Conservation (phyloP, 805 yeast species). For the Candida golubevii region DNA sequence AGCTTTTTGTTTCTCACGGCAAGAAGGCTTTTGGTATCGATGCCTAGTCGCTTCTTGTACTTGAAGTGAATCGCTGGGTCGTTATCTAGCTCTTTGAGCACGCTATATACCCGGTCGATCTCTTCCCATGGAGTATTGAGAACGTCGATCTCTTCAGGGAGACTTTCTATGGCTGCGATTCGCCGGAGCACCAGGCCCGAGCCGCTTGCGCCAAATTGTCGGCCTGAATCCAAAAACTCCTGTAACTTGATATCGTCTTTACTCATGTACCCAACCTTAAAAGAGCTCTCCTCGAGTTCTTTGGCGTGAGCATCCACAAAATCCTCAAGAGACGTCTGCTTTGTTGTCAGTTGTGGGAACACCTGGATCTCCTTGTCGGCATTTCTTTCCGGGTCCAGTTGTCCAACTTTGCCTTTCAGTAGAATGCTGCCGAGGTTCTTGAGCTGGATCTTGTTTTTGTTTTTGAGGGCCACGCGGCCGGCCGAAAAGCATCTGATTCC, state of each 20-base stretch:
- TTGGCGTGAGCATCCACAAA: constrained; percentile 9
- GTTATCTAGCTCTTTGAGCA: constrained; percentile 29
- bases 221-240: constrained; percentile 32
- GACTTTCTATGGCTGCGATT: constrained; percentile 22
- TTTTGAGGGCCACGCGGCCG: neutral
- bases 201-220: constrained; percentile 30
- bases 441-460: constrained; percentile 21
- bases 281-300: constrained; percentile 22
- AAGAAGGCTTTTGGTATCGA: constrained; percentile 31
- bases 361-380: constrained; percentile 2
- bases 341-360: neutral
- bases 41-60: constrained; percentile 30
- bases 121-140: constrained; percentile 26
- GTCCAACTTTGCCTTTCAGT: constrained; percentile 29
- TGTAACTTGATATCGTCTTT: constrained; percentile 35
- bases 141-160: constrained; percentile 37
- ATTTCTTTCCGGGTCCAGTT: constrained; percentile 1
- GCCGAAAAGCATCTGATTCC: too few relatives aligned
- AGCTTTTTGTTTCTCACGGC: constrained; percentile 28
- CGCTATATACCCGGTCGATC: constrained; percentile 29
- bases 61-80: constrained; percentile 37
- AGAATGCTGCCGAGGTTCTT: constrained; percentile 29
- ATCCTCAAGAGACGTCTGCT: constrained; percentile 6
- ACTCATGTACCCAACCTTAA: constrained; percentile 33
- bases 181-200: constrained; percentile 36